Base-by-base conservation (phyloP, 164 flowering plant species). In the Brasenia schreberi region DNA sequence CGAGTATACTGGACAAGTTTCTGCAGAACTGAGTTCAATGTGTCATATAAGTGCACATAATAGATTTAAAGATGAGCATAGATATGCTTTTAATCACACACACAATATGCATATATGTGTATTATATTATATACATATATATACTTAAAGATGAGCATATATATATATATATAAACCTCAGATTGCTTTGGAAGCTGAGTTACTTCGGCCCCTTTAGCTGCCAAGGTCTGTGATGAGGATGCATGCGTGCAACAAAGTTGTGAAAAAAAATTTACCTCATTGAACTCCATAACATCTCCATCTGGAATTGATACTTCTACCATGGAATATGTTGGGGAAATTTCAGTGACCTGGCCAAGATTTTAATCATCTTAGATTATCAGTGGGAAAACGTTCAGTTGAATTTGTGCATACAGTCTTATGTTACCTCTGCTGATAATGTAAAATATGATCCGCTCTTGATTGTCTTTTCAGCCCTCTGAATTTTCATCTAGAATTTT, bases 281-380 rank as follows among this genome's bases (percentile, higher is more conserved):
- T 79, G 66, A 82, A 89, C 53, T 76, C 69, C 45, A 69, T 66
- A 27, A 82, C 75, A 58, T 84, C 87, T 58, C 89, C 91, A 43
- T 79, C 83, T 49, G 85, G 81, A 73, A 79, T 84, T 71, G 89
- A 87, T 74, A 89, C 75, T 76, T 89, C 85, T 44, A 89, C 77
- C 19, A 89, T 87, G 63, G 93, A 87, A 70, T 83, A 76, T 19
- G 79, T 76, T 14, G 96, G 96, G 68, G 91, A 77, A 63, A 89
- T 91, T 75, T 84, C 83, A 65, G 81, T 84, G 60, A 87, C 90
- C 93, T 87, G 78, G 16, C 56, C 10, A 49, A 9, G 56, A 6
- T 14, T 14, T 49, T 49, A 9, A 1, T 49, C 56, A 49, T 9
- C 56, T 49, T 49, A 49, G 56, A 14, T 49, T 49, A 14, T 49